Base-by-base conservation (phyloP, 495 filamentous ascomycete species). In the Cercophora sp. region DNA sequence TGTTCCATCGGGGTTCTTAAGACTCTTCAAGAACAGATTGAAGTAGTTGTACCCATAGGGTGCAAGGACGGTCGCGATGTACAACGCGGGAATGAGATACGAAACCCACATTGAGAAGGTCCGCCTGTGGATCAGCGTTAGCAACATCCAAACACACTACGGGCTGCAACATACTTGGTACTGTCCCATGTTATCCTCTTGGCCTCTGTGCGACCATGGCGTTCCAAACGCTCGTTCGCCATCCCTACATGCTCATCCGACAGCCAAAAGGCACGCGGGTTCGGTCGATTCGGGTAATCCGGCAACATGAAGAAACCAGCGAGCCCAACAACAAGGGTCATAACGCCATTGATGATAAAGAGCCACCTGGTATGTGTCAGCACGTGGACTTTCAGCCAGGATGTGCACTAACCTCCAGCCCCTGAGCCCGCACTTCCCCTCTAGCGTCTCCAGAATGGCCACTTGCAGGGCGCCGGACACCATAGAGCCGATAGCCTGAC, bases 281-380 rank as follows among this genome's bases (percentile, higher is more conserved):
- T 72, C 4, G 69, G 58, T 3, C 36, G 47, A 36, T 68, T 68
- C 0, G 77, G 78, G 3, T 72, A 72, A 57, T 79, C 77, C 1
- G 78, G 78, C 34, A 79, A 69, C 24, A 78, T 61, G 39, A 80
- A 62, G 49, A 75, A 77, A 1, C 77, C 77, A 34, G 69, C 68
- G 6, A 71, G 27, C 0, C 75, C 76, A 19, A 78, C 67, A 5
- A 70, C 63, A 0, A 81, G 59, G 3, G 75, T 76, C 48, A 80
- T 78, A 32, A 75, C 31, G 5, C 70, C 72, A 47, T 78, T 73
- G 39, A 70, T 67, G 39, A 73, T 46, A 16, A 83, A 84, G 2
- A 84, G 67, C 81, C 81, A 83, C 20, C 59, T 60, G 11, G 19
- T 42, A 19, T 5, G 13, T 27, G 13, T 27, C 25, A 24, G 34